Evolutionary conservation across 768 basidiomycete genomes (phyloP).

Genomic region (Tubosaeta sp.): DNA sequence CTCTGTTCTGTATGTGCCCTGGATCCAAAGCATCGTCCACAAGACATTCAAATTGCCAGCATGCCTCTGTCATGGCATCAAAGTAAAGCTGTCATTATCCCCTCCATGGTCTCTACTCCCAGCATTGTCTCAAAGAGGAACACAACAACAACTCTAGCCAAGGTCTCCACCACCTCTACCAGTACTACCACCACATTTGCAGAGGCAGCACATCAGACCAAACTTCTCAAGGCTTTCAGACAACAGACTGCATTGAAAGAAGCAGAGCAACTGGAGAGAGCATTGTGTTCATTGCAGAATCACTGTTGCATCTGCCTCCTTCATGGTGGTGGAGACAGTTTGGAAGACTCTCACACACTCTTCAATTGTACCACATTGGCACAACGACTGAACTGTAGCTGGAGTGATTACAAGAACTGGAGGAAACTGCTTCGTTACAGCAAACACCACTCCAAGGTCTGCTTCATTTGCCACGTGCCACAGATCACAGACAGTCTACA

Average conservation of each 20-base stretch:
- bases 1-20: not conserved
- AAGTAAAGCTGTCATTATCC: not conserved
- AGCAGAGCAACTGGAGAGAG: too few relatives aligned
- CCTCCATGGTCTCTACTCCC: too few relatives aligned
- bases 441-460: constrained; percentile 5
- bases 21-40: not conserved
- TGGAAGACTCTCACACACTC: not conserved
- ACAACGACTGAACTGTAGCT: not conserved
- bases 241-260: too few relatives aligned
- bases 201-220: too few relatives aligned
- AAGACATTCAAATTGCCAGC: not conserved
- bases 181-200: too few relatives aligned
- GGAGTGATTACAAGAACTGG: not conserved
- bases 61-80: not conserved
- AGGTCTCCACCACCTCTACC: too few relatives aligned
- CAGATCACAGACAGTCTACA: not conserved
- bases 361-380: too few relatives aligned
- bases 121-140: not conserved
- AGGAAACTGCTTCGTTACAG: not conserved
- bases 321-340: too few relatives aligned
- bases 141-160: too few relatives aligned
- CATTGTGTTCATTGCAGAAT: too few relatives aligned
- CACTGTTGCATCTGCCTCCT: too few relatives aligned
- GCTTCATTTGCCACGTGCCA: constrained; percentile 8
- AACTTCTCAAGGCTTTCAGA: too few relatives aligned